Percentiles rank a stretch among this genome's conserved stretches.
phyloP scores from a whole-genome alignment of 371 early-diverging fungal species.

The Spiromyces aspiralis region DNA sequence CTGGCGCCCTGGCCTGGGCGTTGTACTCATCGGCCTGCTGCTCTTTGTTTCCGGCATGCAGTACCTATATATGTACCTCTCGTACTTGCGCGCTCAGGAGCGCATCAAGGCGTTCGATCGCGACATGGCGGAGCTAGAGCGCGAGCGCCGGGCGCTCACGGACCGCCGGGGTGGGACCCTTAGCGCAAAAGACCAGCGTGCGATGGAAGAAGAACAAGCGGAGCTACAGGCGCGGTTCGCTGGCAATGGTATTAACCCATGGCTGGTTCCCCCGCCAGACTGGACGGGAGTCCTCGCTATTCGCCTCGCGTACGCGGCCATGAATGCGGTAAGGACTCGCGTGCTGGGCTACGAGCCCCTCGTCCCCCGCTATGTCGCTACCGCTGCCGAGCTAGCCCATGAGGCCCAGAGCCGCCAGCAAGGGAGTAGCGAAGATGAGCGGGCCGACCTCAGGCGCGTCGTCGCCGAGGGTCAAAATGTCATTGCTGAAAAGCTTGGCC shows the following conservation, averaged over 20 bases:
- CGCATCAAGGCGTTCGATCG: constrained; percentile 32
- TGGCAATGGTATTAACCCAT: neutral
- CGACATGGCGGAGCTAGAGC: constrained; percentile 1
- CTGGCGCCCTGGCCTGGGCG: constrained; percentile 57
- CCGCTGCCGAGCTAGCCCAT: neutral
- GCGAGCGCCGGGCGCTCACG: neutral
- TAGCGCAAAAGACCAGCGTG: neutral
- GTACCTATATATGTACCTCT: constrained; percentile 42
- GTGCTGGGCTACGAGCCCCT: neutral
- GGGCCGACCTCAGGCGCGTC: too few relatives aligned
- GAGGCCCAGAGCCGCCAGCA: neutral
- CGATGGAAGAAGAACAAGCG: neutral
- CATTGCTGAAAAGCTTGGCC: neutral
- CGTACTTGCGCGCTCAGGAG: constrained; percentile 41
- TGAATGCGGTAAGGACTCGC: neutral
- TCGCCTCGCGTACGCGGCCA: neutral
- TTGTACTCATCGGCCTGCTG: constrained; percentile 38
- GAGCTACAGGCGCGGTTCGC: neutral
- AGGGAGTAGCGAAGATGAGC: neutral
- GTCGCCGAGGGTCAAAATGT: neutral
- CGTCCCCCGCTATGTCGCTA: neutral
- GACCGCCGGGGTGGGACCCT: neutral
- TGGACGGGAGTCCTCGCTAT: neutral
- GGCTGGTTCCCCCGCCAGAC: neutral
- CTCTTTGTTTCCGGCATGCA: constrained; percentile 42